Evolutionary conservation across 306 rosid genomes (phyloP).

Genomic region (Vigna nakashimae): DNA sequence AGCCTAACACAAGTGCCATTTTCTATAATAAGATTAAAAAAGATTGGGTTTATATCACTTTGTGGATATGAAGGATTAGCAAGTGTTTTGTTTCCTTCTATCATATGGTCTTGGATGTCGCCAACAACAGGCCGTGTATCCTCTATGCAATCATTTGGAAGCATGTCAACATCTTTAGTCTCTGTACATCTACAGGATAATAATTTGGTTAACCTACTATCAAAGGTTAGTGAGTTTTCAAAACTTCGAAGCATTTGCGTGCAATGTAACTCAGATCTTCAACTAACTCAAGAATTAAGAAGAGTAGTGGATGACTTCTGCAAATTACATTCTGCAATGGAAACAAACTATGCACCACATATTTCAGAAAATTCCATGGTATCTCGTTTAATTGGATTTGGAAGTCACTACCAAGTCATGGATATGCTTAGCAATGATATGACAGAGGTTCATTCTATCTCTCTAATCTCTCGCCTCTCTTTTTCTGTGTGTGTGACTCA

Average conservation of each 20-base stretch:
- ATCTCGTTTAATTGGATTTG: conserved; percentile 32
- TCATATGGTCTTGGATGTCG: conserved; percentile 42
- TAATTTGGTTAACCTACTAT: neutral
- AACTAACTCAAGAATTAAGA: neutral
- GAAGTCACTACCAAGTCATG: neutral
- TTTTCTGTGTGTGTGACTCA: no score
- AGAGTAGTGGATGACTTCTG: conserved; percentile 2
- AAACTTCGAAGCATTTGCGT: conserved; percentile 15
- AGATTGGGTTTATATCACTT: conserved; percentile 40
- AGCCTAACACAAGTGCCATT: conserved; percentile 41
- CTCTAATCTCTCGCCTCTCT: neutral
- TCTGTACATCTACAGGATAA: neutral
- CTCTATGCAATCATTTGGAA: neutral
- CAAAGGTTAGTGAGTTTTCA: neutral
- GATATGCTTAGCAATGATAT: conserved; percentile 2
- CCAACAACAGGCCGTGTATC: conserved; percentile 17
- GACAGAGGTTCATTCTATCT: conserved; percentile 18
- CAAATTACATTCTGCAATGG: neutral
- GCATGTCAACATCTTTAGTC: conserved; percentile 7
- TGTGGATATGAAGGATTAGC: conserved; percentile 46
- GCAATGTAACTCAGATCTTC: neutral
- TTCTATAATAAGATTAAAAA: conserved; percentile 22
- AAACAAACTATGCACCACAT: neutral
- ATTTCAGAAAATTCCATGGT: neutral
- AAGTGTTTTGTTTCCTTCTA: conserved; percentile 37